phyloP scores from a whole-genome alignment of 1,139 yeast genomes.

The Suhomyces bribrorum region DNA sequence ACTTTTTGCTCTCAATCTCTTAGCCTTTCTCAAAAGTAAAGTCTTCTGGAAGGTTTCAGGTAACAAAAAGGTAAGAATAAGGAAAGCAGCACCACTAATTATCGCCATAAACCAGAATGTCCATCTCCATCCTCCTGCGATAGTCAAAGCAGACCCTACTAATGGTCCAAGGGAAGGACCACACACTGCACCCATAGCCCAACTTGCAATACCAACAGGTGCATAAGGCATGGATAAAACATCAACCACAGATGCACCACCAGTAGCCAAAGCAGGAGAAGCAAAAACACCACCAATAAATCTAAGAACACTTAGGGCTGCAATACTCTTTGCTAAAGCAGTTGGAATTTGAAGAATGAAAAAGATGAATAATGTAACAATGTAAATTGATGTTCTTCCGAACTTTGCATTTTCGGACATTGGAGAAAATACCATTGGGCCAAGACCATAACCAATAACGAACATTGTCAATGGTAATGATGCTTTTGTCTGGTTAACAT shows the following conservation, averaged over 20 bases:
- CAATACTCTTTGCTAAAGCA: constrained; percentile 33
- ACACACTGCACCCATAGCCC: constrained; percentile 39
- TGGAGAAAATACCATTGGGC: constrained; percentile 42
- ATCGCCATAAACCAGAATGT: constrained; percentile 42
- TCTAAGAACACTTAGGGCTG: constrained; percentile 33
- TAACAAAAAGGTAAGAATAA: constrained; percentile 28
- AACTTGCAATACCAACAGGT: constrained; percentile 35
- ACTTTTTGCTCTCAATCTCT: constrained; percentile 35
- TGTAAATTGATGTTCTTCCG: constrained; percentile 52
- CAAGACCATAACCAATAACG: constrained; percentile 42
- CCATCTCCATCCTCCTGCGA: constrained; percentile 39
- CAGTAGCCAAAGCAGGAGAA: constrained; percentile 39
- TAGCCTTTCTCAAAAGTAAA: constrained; percentile 37
- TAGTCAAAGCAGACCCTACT: constrained; percentile 34
- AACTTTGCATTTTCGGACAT: constrained; percentile 43
- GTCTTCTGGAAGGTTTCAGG: constrained; percentile 41
- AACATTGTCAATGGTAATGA: constrained; percentile 37
- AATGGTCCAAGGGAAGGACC: constrained; percentile 44
- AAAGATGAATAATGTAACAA: constrained; percentile 30
- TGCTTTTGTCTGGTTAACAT: constrained; percentile 29
- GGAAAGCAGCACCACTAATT: constrained; percentile 28
- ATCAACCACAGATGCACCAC: constrained; percentile 40
- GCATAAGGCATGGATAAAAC: constrained; percentile 27
- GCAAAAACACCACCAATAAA: constrained; percentile 39
- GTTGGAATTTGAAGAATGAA: constrained; percentile 34